These are phyloP conservation scores for Cunninghamia lanceolata DNA, from an alignment of 75 land plant species.

Conservation along the genomic window DNA sequence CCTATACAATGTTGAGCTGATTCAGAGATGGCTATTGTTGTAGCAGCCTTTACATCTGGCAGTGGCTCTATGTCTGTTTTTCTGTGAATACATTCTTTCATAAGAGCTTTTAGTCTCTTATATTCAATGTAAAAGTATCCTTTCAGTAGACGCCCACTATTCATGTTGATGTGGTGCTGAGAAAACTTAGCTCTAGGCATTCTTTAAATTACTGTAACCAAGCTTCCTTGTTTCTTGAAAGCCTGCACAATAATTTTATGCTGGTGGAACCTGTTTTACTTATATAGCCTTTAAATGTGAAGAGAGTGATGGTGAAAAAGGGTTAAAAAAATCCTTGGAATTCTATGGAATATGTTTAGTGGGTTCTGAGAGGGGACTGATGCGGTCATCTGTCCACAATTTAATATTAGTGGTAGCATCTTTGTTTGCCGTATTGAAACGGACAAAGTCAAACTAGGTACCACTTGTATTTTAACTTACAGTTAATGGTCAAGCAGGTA, in stretches of 20 bases:
- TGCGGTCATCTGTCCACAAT: too few species aligned
- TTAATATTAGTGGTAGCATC: too few species aligned
- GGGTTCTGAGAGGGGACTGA: neutral
- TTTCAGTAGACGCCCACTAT: neutral
- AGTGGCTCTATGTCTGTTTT: too few species aligned
- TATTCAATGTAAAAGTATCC: constrained; percentile 2
- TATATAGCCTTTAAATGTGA: neutral
- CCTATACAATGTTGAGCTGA: neutral
- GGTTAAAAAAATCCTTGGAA: neutral
- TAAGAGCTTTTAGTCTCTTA: neutral
- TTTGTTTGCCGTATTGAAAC: neutral
- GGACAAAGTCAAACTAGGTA: neutral
- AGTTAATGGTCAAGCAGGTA: neutral
- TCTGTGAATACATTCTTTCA: neutral
- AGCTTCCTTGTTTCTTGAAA: neutral
- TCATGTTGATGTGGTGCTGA: neutral
- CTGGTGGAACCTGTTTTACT: neutral
- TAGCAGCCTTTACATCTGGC: neutral
- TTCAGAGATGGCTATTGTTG: neutral
- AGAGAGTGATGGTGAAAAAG: neutral
- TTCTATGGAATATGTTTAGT: neutral
- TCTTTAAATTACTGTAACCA: neutral
- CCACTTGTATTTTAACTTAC: neutral
- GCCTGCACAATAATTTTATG: neutral
- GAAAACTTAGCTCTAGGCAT: neutral